These are phyloP conservation scores for Saccharomyces eubayanus DNA, from an alignment of 805 yeast genomes.

Conservation along the genomic window DNA sequence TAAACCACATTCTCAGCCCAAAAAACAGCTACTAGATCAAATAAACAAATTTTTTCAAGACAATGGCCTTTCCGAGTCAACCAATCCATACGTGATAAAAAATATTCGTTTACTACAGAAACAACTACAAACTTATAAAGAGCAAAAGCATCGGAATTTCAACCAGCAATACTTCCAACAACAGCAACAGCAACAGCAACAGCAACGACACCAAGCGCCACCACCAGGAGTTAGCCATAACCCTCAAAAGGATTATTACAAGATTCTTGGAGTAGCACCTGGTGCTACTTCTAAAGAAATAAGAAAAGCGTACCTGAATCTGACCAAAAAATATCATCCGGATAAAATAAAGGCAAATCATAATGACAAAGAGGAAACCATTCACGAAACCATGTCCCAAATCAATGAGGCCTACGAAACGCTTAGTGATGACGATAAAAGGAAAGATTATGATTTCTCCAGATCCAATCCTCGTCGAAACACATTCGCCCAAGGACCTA, in stretches of 20 bases:
- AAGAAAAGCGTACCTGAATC: slow-evolving; percentile 70
- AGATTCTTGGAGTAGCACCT: slow-evolving; percentile 56
- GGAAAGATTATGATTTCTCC: slow-evolving; percentile 56
- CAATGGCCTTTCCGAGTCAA: slow-evolving; percentile 12
- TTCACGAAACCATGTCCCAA: slow-evolving; percentile 80
- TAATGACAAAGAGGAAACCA: slow-evolving; percentile 55
- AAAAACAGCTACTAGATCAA: slow-evolving; percentile 8
- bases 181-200: slow-evolving; percentile 34
- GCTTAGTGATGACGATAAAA: slow-evolving; percentile 55
- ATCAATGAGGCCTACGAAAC: slow-evolving; percentile 91
- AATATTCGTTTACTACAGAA: slow-evolving; percentile 34
- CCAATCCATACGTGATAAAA: slow-evolving; percentile 11
- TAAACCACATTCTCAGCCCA: not conserved
- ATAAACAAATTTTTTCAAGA: slow-evolving; percentile 19
- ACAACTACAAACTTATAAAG: slow-evolving; percentile 41
- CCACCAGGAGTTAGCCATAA: slow-evolving; percentile 10
- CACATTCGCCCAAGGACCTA: slow-evolving; percentile 2
- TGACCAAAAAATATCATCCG: slow-evolving; percentile 81
- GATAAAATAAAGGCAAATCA: slow-evolving; percentile 67
- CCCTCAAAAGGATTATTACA: slow-evolving; percentile 64
- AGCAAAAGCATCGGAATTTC: slow-evolving; percentile 32
- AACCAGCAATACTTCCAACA: slow-evolving; percentile 30
- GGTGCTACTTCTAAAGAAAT: slow-evolving; percentile 66
- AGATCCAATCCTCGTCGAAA: slow-evolving; percentile 9
- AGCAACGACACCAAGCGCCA: slow-evolving; percentile 24